Conservation (phyloP, 2,329 filamentous ascomycete species). For the Ophiocordyceps camponoti-leonardi region DNA sequence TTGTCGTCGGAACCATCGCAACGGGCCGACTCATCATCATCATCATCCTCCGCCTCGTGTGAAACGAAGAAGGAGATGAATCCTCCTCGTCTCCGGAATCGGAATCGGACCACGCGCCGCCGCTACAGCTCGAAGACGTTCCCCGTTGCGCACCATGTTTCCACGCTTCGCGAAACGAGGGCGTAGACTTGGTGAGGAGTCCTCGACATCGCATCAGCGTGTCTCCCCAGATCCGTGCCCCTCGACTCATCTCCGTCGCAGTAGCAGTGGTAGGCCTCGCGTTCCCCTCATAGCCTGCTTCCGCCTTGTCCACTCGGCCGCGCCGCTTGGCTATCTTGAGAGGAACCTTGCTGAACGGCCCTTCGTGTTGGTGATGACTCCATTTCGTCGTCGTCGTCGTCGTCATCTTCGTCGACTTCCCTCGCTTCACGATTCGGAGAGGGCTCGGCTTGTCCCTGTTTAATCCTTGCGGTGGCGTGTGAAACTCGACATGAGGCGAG, state of each 20-base stretch:
- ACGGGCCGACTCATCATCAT: not conserved
- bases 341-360: not conserved
- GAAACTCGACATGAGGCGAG: slow-evolving; percentile 14
- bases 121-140: not conserved
- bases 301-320: not conserved
- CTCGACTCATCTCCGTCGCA: slow-evolving; percentile 2
- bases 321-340: slow-evolving; percentile 4
- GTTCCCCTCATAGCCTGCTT: not conserved
- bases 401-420: too few relatives aligned
- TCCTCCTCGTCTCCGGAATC: not conserved
- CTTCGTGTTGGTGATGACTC: not conserved
- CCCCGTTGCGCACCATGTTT: not conserved
- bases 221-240: slow-evolving; percentile 3
- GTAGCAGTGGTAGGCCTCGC: too few relatives aligned
- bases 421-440: slow-evolving; percentile 30
- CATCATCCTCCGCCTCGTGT: not conserved
- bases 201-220: slow-evolving; percentile 4
- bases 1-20: not conserved
- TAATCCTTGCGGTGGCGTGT: slow-evolving; percentile 8
- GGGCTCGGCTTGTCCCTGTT: slow-evolving; percentile 21
- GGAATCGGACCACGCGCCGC: not conserved
- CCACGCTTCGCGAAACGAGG: not conserved
- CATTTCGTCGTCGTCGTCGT: not conserved
- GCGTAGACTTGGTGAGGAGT: slow-evolving; percentile 2
- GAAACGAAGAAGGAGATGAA: too few relatives aligned